Evolutionary conservation across 495 filamentous ascomycete species (phyloP).

Genomic region (Usnea hakonensis): DNA sequence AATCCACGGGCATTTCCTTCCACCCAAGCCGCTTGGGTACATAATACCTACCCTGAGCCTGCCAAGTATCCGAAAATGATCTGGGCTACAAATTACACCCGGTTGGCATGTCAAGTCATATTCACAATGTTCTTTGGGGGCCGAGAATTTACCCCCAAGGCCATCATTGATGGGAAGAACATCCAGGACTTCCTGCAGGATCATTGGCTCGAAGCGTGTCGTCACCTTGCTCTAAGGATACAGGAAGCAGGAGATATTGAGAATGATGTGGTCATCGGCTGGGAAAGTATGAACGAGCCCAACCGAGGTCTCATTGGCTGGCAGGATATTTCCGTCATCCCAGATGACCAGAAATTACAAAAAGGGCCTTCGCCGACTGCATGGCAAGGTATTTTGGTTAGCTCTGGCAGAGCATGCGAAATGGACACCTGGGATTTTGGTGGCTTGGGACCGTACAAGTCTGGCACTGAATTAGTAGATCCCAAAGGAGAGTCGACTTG

Average conservation of each 20-base stretch:
- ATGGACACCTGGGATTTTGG: constrained; percentile 91
- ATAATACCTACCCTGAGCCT: constrained; percentile 87
- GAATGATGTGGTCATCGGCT: constrained; percentile 82
- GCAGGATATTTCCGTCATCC: constrained; percentile 73
- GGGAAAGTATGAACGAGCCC: constrained; percentile 93
- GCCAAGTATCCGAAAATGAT: constrained; percentile 95
- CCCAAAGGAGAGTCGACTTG: constrained; percentile 79
- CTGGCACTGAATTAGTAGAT: constrained; percentile 73
- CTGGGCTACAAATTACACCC: constrained; percentile 94
- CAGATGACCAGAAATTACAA: constrained; percentile 80
- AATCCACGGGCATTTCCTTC: constrained; percentile 75
- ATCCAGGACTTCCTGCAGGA: constrained; percentile 93
- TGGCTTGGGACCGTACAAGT: constrained; percentile 82
- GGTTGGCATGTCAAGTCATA: constrained; percentile 79
- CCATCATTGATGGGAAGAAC: constrained; percentile 87
- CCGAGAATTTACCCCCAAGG: constrained; percentile 90
- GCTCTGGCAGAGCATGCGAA: constrained; percentile 83
- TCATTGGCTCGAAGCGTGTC: constrained; percentile 74
- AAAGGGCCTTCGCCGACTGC: constrained; percentile 91
- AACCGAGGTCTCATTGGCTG: constrained; percentile 84
- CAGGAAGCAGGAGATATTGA: constrained; percentile 87
- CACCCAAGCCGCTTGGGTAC: constrained; percentile 88
- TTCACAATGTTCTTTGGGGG: constrained; percentile 94
- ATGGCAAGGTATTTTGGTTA: constrained; percentile 87
- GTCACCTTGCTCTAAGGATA: constrained; percentile 73